Evolutionary conservation across 2,329 filamentous ascomycete genomes (phyloP), one percentile per base, ranked within the genome.

Genomic region (Verticillium albo-atrum): DNA sequence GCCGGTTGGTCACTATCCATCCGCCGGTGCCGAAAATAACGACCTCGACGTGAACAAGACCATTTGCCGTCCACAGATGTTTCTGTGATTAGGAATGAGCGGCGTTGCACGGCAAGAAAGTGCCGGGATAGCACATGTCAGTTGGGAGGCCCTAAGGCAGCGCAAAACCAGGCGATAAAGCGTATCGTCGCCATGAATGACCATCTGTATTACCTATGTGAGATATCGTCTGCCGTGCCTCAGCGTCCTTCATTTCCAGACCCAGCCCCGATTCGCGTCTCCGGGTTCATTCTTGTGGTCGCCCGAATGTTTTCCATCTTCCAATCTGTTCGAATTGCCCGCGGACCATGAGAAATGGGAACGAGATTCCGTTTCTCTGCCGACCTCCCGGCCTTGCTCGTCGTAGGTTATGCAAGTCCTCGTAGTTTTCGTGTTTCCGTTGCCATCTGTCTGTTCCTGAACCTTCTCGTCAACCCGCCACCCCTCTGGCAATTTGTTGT

Each of bases 341-440:
- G 61, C 59, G 12, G 60, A 62, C 61, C 61, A 63, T 27, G 61
- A 32, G 28, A 60, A 61, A 27, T 60, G 57, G 26, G 60, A 63
- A n/a, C 58, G 57, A 23, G 55, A 61, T 51, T 60, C 60, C 3
- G 58, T 60, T 37, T 62, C 60, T 42, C 37, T 58, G 23, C 62
- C 56, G 14, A 63, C 62, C 60, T 63, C 62, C 52, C 59, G 59
- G 6, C 61, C 61, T 27, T 58, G 59, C 6, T 63, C 62, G 47
- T 64, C 59, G 32, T 56, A 64, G 2, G 61, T 63, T 30, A 58
- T 61, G 28, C 61, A 37, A 6, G 61, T 64, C 55, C 57, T 61
- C 34, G 60, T 61, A 37, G 61, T 50, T 23, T 53, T 54, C 23
- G 56, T 56, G 42, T 63, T 63, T 10, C 62, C 62, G 6, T 63